Base-by-base conservation (phyloP, 2,329 filamentous ascomycete genomes). In the Fusarium zealandicum region DNA sequence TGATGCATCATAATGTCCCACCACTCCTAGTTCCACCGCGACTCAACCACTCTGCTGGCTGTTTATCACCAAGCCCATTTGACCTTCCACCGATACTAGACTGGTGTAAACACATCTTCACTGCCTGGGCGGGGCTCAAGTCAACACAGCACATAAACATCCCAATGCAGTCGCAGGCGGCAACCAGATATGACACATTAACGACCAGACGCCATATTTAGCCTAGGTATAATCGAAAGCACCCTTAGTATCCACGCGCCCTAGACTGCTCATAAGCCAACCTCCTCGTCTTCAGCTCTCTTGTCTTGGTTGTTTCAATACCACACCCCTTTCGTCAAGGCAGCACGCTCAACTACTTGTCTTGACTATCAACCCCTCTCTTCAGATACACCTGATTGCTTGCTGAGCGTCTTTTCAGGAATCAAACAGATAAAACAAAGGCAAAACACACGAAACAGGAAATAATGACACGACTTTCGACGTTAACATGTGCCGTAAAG, bases 171-270 rank as follows among this genome's bases (percentile, higher is more conserved):
- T 25, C 22, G 7, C 9, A 25, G 9, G 8, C 22, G 22, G 22
- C 8, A 43, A 41, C 40, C 32, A 37, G 28, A 43, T 49, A 38
- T 44, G 18, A 56, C 51, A 63, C 14, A 40, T 32, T 36, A 55
- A 52, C 40, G 58, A 59, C 59, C 54, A 51, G 50, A 61, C 59
- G 58, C 59, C 59, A 45, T 55, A 62, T 46, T 62, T 62, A 67
- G 61, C 64, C 64, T 60, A 67, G 64, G 64, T 67, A 67, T 67
- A 67, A 64, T 66, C 41, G 58, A 58, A 66, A 44, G 47, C 50
- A 48, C 50, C 57, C 64, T 49, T 60, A 27, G 64, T 63, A 59
- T 44, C 62, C 53, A 45, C 62, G 49, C 64, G 48, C 54, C 54
- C 32, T 44, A 55, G 31, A 64, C 57, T 57, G 50, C 63, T 56